These are phyloP conservation scores for Trametes meyenii DNA, from an alignment of 768 basidiomycete species.

Conservation along the genomic window DNA sequence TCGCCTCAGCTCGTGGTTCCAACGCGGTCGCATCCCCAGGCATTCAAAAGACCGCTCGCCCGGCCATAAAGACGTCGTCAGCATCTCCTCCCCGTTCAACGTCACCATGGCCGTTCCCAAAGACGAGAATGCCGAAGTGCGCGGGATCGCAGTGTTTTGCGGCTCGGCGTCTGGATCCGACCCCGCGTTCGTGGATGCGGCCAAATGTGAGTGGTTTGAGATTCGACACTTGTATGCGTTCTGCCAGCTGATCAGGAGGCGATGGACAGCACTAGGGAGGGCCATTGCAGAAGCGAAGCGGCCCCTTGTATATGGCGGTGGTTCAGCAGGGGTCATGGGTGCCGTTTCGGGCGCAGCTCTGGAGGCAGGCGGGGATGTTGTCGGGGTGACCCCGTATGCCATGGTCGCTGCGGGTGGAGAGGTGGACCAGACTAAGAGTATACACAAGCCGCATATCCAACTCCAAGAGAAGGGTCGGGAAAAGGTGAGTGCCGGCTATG, in stretches of 20 bases:
- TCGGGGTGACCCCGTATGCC: slow-evolving; percentile 78
- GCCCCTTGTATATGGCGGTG: slow-evolving; percentile 87
- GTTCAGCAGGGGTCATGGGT: slow-evolving; percentile 85
- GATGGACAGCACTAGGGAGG: slow-evolving; percentile 62
- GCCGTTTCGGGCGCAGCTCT: slow-evolving; percentile 67
- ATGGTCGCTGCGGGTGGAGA: slow-evolving; percentile 72
- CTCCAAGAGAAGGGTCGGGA: slow-evolving; percentile 38
- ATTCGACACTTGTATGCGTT: neutral
- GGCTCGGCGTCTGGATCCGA: slow-evolving; percentile 71
- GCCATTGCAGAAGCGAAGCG: slow-evolving; percentile 65
- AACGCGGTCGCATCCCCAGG: slow-evolving; percentile 13
- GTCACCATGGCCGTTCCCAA: slow-evolving; percentile 12
- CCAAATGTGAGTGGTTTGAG: slow-evolving; percentile 58
- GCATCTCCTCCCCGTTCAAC: slow-evolving; percentile 20
- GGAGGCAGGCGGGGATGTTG: slow-evolving; percentile 69
- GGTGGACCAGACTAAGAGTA: slow-evolving; percentile 45
- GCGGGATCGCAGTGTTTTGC: slow-evolving; percentile 80
- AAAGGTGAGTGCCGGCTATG: slow-evolving; percentile 34
- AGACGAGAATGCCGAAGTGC: slow-evolving; percentile 13
- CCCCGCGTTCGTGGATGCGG: slow-evolving; percentile 66
- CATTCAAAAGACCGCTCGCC: neutral
- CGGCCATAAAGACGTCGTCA: neutral
- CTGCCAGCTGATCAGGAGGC: neutral
- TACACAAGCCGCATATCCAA: slow-evolving; percentile 23
- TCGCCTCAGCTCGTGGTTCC: slow-evolving; percentile 17